phyloP scores from a whole-genome alignment of 2,329 filamentous ascomycete genomes.

The Exophiala bonariae region DNA sequence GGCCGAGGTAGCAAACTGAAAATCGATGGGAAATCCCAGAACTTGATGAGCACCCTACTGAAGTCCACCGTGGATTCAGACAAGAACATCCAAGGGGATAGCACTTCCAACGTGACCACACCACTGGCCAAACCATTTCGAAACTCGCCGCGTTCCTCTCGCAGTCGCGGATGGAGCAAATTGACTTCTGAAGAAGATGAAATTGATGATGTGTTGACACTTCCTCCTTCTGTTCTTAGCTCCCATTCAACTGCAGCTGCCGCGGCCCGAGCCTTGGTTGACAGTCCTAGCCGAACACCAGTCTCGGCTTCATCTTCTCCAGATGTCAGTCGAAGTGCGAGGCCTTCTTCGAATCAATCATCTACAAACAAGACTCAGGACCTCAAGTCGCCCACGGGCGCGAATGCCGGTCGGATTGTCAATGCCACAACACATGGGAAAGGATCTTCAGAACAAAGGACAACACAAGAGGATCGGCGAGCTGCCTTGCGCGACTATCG shows the following conservation, averaged over 20 bases:
- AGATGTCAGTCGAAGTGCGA: constrained; percentile 5
- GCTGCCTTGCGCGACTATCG: constrained; percentile 50
- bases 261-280: constrained; percentile 24
- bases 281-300: constrained; percentile 22
- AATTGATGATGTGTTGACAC: constrained; percentile 39
- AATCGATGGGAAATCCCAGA: constrained; percentile 33
- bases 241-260: constrained; percentile 33
- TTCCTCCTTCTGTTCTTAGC: constrained; percentile 44
- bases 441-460: no score
- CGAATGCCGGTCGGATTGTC: no score
- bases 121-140: constrained; percentile 53
- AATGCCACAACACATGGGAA: no score
- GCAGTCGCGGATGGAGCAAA: constrained; percentile 31
- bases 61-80: constrained; percentile 42
- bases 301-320: constrained; percentile 13
- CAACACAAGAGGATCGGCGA: constrained; percentile 39
- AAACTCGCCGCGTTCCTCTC: constrained; percentile 38
- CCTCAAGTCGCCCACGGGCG: constrained; percentile 19
- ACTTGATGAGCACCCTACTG: constrained; percentile 43
- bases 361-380: constrained; percentile 28
- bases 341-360: neutral
- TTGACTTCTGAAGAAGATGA: constrained; percentile 34
- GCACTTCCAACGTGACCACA: constrained; percentile 57
- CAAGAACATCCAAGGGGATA: constrained; percentile 43
- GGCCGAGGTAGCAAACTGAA: constrained; percentile 13